Percentiles rank a stretch among this genome's conserved stretches.
These are phyloP conservation scores for Blastobotrys elegans DNA, from an alignment of 1,139 yeast genomes.

Conservation along the genomic window DNA sequence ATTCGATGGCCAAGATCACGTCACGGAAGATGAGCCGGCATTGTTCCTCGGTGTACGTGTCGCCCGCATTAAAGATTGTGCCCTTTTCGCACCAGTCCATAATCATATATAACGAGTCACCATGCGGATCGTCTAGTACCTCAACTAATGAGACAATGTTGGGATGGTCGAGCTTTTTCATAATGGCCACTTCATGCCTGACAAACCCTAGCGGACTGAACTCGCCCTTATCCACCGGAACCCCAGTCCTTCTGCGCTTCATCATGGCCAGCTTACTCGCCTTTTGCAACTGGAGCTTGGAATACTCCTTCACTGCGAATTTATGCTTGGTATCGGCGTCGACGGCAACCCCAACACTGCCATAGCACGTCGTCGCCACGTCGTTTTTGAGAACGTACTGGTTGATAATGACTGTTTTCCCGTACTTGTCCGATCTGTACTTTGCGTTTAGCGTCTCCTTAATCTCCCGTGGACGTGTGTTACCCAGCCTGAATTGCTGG, in stretches of 20 bases:
- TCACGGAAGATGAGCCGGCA: conserved; percentile 59
- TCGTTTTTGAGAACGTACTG: conserved; percentile 57
- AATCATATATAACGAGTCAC: conserved; percentile 65
- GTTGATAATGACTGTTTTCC: conserved; percentile 29
- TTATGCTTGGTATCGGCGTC: conserved; percentile 46
- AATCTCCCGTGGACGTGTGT: conserved; percentile 32
- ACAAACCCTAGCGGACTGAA: conserved; percentile 35
- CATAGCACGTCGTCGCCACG: conserved; percentile 86
- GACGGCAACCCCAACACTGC: conserved; percentile 78
- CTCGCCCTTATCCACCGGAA: neutral
- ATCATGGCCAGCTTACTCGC: conserved; percentile 40
- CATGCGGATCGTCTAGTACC: conserved; percentile 66
- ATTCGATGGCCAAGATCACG: conserved; percentile 82
- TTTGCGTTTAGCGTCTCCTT: conserved; percentile 39
- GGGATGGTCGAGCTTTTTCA: conserved; percentile 74
- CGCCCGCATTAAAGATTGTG: conserved; percentile 27
- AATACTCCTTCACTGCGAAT: conserved; percentile 68
- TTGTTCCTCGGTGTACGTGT: conserved; percentile 36
- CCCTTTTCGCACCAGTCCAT: conserved; percentile 64
- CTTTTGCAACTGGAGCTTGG: conserved; percentile 41
- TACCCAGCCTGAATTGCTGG: conserved; percentile 36
- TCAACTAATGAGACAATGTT: conserved; percentile 84
- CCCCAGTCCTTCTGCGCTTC: conserved; percentile 23
- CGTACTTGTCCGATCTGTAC: conserved; percentile 32
- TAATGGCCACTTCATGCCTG: conserved; percentile 78